Conservation (phyloP, 345 rosid species). For the Streptanthus diversifolius region DNA sequence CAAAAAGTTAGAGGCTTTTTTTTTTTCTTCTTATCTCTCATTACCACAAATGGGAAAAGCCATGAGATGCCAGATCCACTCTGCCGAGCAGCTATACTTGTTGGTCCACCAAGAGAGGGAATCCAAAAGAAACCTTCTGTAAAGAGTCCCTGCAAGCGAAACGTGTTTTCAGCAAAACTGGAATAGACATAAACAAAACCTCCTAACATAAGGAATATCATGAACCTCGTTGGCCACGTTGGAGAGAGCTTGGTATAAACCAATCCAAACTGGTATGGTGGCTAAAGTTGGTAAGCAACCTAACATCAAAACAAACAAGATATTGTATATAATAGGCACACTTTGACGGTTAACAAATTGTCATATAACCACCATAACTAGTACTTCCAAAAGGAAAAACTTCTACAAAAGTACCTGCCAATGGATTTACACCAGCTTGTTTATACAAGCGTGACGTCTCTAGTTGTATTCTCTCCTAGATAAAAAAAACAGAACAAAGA, state of each 20-base stretch:
- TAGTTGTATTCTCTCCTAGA: slow-evolving; percentile 92
- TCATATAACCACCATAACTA: neutral
- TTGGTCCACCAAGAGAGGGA: slow-evolving; percentile 94
- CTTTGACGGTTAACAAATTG: neutral
- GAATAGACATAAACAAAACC: neutral
- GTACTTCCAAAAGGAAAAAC: neutral
- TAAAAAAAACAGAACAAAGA: neutral
- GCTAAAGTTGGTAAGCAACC: slow-evolving; percentile 96
- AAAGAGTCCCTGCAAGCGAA: slow-evolving; percentile 58
- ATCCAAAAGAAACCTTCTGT: slow-evolving; percentile 99
- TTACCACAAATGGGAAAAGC: slow-evolving; percentile 97
- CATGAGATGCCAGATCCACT: slow-evolving; percentile 96
- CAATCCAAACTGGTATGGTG: slow-evolving; percentile 95
- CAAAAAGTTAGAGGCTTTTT: neutral
- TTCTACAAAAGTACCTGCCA: slow-evolving; percentile 58
- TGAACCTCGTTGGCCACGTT: slow-evolving; percentile 95
- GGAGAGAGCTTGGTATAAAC: slow-evolving; percentile 97
- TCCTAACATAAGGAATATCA: neutral
- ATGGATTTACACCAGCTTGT: slow-evolving; percentile 98
- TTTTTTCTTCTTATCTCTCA: neutral
- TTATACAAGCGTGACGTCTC: slow-evolving; percentile 87
- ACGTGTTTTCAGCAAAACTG: slow-evolving; percentile 7
- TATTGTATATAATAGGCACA: slow-evolving; percentile 9
- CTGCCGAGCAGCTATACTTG: slow-evolving; percentile 93
- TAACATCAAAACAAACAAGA: slow-evolving; percentile 30